Base-by-base conservation (phyloP, 345 rosid genomes). In the Citrus inodora region DNA sequence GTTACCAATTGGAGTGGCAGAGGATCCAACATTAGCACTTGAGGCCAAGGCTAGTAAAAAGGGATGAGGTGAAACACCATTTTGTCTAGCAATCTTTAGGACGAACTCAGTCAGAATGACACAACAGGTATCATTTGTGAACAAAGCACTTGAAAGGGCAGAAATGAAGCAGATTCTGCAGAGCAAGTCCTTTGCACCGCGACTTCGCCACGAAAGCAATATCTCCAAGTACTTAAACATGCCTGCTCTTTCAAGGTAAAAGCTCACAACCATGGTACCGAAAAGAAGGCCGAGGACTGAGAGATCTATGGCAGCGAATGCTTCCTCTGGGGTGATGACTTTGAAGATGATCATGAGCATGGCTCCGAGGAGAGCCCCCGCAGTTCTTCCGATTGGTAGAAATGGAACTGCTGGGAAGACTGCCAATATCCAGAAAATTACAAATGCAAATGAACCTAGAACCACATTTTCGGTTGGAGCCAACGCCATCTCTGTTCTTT, bases 1-100 rank as follows among this genome's bases (percentile, higher is more conserved):
- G 74, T 70, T 70, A 59, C 74, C 74, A 70, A 70, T 70, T 70
- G 61, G 74, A 27, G 74, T 70, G 3, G 74, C 74, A 16, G 74
- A 70, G 53, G 74, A 70, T 0, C 74, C 74, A 7, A 70, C 24
- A 51, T 70, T 70, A 1, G 74, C 59, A 17, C 74, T 70, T 7
- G 74, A 70, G 40, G 74, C 74, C 7, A 70, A 48, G 13, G 74
- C 74, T 27, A 70, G 74, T n/a, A 70, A 51, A n/a, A 70, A 51
- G 28, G 74, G 74, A 27, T 70, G 60, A 6, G 60, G 74, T 7
- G 61, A 27, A 51, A 70, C 14, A 24, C 25, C 38, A 21, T 53
- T 51, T 71, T 53, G 62, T 48, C 42, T 27, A 4, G 74, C 62
- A 28, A 30, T 53, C 30, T 71, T 53, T 30, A 71, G 22, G 9